phyloP scores from a whole-genome alignment of 169 alveolate genomes.

The Plasmodium inui region DNA sequence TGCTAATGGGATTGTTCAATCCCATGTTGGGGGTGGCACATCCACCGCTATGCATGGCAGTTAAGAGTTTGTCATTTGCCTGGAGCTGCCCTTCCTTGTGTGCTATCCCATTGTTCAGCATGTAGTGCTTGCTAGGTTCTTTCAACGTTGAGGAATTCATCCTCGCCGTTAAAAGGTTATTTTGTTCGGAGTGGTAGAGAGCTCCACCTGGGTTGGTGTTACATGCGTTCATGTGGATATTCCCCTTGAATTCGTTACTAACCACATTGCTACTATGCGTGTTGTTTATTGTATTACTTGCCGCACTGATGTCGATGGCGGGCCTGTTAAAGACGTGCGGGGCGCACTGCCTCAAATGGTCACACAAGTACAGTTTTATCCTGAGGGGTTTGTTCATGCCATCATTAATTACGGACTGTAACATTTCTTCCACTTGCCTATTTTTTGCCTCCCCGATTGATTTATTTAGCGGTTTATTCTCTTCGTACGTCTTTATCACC shows the following conservation, averaged over 20 bases:
- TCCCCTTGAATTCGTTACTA: not conserved
- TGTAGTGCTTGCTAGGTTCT: not conserved
- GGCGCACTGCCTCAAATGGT: slow-evolving; percentile 79
- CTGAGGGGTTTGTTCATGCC: slow-evolving; percentile 37
- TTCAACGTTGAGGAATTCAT: not conserved
- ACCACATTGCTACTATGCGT: not conserved
- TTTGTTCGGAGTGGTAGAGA: not conserved
- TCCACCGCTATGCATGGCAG: not conserved
- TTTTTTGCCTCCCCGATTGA: not conserved
- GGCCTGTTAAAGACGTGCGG: slow-evolving; percentile 84
- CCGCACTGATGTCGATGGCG: not conserved
- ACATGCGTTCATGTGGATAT: not conserved
- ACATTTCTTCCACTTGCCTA: slow-evolving; percentile 33
- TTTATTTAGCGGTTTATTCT: not conserved
- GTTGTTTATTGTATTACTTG: not conserved
- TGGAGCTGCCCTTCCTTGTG: not conserved
- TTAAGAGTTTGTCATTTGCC: not conserved
- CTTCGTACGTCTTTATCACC: slow-evolving; percentile 37
- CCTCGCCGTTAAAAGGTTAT: not conserved
- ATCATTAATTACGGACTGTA: slow-evolving; percentile 21
- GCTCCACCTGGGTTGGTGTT: not conserved
- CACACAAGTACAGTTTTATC: slow-evolving; percentile 79
- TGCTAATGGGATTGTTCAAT: not conserved
- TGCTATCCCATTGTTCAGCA: not conserved
- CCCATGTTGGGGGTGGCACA: not conserved